Evolutionary conservation across 148 eudicot genomes (phyloP).

Genomic region (Euryodendron excelsum): DNA sequence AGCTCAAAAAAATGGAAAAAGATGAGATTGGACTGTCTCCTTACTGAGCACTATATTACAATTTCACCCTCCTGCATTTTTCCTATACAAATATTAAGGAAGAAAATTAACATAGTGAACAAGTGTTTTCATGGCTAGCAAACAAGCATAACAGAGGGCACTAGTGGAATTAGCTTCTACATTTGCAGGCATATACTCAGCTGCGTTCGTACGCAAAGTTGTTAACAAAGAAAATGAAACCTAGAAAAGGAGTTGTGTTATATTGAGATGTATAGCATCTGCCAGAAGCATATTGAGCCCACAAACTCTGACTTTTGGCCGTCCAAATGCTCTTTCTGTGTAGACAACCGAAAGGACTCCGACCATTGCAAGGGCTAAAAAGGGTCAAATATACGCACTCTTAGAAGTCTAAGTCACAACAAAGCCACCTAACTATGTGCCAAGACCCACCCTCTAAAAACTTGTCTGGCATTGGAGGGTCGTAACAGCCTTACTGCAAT

Average conservation of each 20-base stretch:
- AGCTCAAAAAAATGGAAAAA: neutral
- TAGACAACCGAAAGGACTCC: no score
- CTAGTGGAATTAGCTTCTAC: neutral
- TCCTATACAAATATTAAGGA: neutral
- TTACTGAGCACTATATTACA: neutral
- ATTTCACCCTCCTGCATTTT: neutral
- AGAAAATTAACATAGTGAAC: neutral
- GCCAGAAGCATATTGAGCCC: neutral
- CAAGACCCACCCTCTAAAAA: no score
- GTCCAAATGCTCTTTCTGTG: neutral
- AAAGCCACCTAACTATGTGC: no score
- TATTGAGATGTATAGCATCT: neutral
- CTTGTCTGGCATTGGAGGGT: no score
- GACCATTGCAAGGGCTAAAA: no score
- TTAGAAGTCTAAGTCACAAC: no score
- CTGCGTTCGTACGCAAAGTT: slow-evolving; percentile 22
- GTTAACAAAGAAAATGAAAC: neutral
- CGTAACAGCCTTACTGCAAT: no score
- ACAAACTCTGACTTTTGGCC: neutral
- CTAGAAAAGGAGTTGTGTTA: no score
- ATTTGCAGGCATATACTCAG: slow-evolving; percentile 13
- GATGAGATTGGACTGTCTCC: neutral
- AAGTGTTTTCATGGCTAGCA: neutral
- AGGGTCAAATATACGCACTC: no score
- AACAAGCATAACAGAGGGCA: neutral